These are phyloP conservation scores for Acanthamoeba sp. DNA, from an alignment of 208 protist genomes.

Conservation along the genomic window DNA sequence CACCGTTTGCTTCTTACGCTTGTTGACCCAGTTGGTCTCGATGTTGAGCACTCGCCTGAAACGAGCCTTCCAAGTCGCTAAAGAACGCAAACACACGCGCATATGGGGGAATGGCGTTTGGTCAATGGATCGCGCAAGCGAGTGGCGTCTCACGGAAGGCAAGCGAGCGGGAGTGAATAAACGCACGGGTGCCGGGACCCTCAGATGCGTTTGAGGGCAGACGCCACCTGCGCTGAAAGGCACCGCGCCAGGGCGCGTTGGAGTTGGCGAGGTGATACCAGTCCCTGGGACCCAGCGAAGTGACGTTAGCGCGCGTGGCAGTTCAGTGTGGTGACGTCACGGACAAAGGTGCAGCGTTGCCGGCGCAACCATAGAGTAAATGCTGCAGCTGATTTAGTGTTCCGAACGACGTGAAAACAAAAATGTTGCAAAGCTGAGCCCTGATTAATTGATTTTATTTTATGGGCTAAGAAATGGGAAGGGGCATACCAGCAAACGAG, in stretches of 20 bases:
- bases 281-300: neutral
- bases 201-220: neutral
- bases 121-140: neutral
- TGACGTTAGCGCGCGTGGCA: neutral
- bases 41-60: neutral
- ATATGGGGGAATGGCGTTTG: no score
- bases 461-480: neutral
- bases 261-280: conserved; percentile 32
- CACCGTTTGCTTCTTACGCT: neutral
- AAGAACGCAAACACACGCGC: neutral
- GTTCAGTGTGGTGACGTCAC: neutral
- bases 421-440: no score
- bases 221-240: conserved; percentile 15
- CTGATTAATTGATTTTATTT: neutral
- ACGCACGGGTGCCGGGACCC: neutral
- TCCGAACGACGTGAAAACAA: no score
- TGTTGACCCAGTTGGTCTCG: conserved; percentile 12
- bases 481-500: neutral
- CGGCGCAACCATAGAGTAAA: no score
- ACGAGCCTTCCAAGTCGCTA: neutral
- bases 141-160: neutral
- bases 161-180: neutral
- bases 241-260: neutral
- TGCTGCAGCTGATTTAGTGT: no score
- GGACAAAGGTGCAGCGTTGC: no score